These are phyloP conservation scores for Boechera retrofracta DNA, from an alignment of 345 rosid species.

Conservation along the genomic window DNA sequence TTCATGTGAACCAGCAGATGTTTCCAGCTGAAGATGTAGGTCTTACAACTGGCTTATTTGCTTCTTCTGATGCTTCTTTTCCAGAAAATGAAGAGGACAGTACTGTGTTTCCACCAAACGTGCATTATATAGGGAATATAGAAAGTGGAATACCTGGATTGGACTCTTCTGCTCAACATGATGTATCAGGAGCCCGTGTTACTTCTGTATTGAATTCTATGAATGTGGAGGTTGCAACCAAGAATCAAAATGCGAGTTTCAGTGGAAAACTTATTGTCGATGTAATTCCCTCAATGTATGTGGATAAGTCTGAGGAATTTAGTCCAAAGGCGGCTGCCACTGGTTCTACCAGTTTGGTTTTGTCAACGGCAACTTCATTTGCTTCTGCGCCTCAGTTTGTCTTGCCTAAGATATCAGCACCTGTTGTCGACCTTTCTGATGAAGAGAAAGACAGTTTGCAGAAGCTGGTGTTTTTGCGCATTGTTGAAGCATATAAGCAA, in stretches of 20 bases:
- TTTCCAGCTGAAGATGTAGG: constrained; percentile 56
- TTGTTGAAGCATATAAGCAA: constrained; percentile 85
- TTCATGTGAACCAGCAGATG: constrained; percentile 48
- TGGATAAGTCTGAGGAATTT: constrained; percentile 78
- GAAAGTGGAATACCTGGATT: constrained; percentile 89
- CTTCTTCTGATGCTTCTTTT: constrained; percentile 52
- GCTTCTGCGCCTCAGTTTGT: constrained; percentile 55
- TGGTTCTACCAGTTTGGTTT: constrained; percentile 57
- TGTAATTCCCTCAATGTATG: constrained; percentile 65
- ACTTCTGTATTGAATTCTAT: constrained; percentile 63
- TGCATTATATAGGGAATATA: constrained; percentile 50
- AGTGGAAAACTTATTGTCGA: constrained; percentile 57
- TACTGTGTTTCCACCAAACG: constrained; percentile 48
- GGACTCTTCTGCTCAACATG: constrained; percentile 62
- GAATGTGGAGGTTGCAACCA: constrained; percentile 65
- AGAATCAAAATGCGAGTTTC: constrained; percentile 60
- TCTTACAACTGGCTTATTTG: constrained; percentile 51
- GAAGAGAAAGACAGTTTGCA: constrained; percentile 85
- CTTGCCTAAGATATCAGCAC: constrained; percentile 91
- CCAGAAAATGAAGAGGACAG: constrained; percentile 51
- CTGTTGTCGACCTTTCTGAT: constrained; percentile 78
- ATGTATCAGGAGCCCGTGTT: constrained; percentile 61
- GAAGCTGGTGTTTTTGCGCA: constrained; percentile 65
- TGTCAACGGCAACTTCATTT: constrained; percentile 66
- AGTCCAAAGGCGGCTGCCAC: constrained; percentile 67